Evolutionary conservation across 495 filamentous ascomycete genomes (phyloP).

Genomic region (Amphirosellinia nigrospora): DNA sequence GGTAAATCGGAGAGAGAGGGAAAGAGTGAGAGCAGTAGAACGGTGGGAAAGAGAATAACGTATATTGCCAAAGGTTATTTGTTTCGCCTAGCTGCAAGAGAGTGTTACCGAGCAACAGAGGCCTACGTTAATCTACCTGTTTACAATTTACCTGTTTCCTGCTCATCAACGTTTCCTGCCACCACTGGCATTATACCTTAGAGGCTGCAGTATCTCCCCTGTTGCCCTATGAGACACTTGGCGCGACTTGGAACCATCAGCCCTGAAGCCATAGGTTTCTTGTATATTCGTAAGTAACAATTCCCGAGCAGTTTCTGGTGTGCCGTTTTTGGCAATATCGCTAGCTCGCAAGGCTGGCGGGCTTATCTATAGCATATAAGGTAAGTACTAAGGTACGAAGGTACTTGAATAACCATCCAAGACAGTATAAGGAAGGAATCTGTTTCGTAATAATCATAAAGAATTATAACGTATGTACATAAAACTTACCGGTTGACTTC

Average conservation of each 20-base stretch:
- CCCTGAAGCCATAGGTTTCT: neutral
- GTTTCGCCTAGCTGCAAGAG: neutral
- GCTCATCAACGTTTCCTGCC: neutral
- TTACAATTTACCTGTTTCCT: neutral
- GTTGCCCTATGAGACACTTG: conserved; percentile 16
- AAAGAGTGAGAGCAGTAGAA: no score
- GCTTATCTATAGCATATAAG: neutral
- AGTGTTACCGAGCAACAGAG: neutral
- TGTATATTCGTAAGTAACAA: conserved; percentile 7
- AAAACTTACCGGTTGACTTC: neutral
- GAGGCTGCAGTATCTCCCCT: conserved; percentile 15
- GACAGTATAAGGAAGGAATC: neutral
- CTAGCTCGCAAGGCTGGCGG: neutral
- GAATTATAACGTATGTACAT: neutral
- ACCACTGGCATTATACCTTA: conserved; percentile 15
- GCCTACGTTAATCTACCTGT: neutral
- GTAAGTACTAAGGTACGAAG: neutral
- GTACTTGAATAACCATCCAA: neutral
- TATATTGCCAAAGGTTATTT: neutral
- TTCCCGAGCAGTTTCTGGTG: neutral
- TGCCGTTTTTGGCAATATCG: neutral
- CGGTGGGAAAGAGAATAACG: neutral
- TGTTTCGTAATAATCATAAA: neutral
- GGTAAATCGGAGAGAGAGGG: neutral
- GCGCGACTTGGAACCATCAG: neutral